Base-by-base conservation (phyloP, 2,329 filamentous ascomycete genomes). In the Bipolaris oryzae region DNA sequence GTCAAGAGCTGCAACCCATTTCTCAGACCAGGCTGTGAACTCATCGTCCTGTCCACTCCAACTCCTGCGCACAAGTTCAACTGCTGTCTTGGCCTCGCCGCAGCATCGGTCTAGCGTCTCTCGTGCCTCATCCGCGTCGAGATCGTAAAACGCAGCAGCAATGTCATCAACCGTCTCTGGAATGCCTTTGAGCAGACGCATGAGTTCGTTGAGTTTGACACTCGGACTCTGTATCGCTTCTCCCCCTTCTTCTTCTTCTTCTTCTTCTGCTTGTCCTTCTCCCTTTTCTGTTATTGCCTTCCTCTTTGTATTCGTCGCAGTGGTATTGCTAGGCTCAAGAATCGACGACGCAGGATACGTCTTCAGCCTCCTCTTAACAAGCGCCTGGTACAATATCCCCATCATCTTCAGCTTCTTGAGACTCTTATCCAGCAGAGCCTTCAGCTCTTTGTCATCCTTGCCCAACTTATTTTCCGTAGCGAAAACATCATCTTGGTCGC, bases 1-100 rank as follows among this genome's bases (percentile, higher is more conserved):
- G 20, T 78, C 74, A 52, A 82, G 63, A 21, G 80, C 79, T 44
- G 74, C 76, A 35, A 74, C 57, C 83, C 83, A 87, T 48, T 83
- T 85, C 46, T 78, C 80, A n/a, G 83, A 86, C 92, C 92, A 96
- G 15, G 84, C 80, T 0, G 87, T 89, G 70, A 96, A 96, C 67
- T 89, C 90, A 68, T 96, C 92, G 16, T 84, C 81, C 44, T 83
- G 76, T 0, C 83, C 87, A 2, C 83, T 76, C 89, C 90, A 93
- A 18, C 82, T 80, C 56, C 80, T 77, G 47, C 79, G 78, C 11
- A 91, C 75, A 45, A 88, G 70, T 53, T 85, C 81, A 0, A 84
- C 81, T 0, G 82, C 84, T 0, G 76, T 78, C 62, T 84, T 83
- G 0, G 89, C 87, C 48, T 86, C 82, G 1, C 79, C 77, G 57